Percentiles rank a stretch among this genome's conserved stretches.
These are phyloP conservation scores for Phaffia tasmanica DNA, from an alignment of 768 basidiomycete species.

Conservation along the genomic window DNA sequence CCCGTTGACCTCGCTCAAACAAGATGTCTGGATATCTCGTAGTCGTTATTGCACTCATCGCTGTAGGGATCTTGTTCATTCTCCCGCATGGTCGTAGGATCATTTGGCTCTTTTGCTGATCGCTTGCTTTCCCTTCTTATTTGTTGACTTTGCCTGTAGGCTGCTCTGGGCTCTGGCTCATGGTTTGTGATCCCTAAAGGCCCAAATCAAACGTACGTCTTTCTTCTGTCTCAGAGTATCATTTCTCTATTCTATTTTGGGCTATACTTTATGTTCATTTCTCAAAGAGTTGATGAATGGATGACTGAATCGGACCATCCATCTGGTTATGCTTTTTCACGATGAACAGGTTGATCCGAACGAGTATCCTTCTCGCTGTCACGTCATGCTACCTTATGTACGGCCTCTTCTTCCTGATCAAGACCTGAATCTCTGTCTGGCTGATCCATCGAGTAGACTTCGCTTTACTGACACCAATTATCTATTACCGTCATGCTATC, in stretches of 20 bases:
- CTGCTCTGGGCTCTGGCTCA: conserved; percentile 51
- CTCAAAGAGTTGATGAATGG: neutral
- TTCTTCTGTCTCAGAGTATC: neutral
- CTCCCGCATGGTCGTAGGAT: neutral
- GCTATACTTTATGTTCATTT: neutral
- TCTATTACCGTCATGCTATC: no score
- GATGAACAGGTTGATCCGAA: conserved; percentile 61
- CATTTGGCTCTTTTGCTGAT: neutral
- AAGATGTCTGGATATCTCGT: conserved; percentile 49
- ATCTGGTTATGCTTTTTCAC: neutral
- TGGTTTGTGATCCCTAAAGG: conserved; percentile 74
- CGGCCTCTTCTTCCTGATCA: neutral
- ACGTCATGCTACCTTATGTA: conserved; percentile 75
- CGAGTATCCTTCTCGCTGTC: conserved; percentile 63
- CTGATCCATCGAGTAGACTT: no score
- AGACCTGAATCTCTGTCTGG: neutral
- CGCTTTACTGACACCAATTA: no score
- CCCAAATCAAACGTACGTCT: conserved; percentile 71
- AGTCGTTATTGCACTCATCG: conserved; percentile 54
- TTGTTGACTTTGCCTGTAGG: neutral
- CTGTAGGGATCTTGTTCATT: conserved; percentile 33
- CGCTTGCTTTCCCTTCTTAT: neutral
- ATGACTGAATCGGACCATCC: neutral
- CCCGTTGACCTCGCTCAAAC: neutral
- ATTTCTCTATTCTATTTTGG: neutral